phyloP scores from a whole-genome alignment of 345 rosid genomes.

The Kernera saxatilis region DNA sequence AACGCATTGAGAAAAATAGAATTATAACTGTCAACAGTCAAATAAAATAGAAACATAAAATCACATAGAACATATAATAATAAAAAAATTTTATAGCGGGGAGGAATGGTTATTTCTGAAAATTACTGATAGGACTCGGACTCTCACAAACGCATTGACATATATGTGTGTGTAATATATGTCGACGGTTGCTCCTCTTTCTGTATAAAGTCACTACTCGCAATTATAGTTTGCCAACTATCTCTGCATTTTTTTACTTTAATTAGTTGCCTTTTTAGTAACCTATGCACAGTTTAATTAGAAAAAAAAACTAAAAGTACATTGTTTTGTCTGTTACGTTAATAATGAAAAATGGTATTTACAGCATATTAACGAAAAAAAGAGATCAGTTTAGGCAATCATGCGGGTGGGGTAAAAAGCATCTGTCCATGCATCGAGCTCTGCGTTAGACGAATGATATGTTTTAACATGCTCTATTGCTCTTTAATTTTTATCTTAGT shows the following conservation, averaged over 20 bases:
- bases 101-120: background rate
- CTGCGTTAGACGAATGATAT: slow-evolving; percentile 18
- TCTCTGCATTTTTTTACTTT: background rate
- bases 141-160: background rate
- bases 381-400: slow-evolving; percentile 18
- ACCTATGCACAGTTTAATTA: slow-evolving; percentile 9
- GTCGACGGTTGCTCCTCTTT: background rate
- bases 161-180: background rate
- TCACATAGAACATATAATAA: background rate
- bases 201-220: slow-evolving; percentile 22
- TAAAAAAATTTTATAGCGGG: background rate
- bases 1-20: background rate
- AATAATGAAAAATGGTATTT: background rate
- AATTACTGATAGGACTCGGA: background rate
- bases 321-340: background rate
- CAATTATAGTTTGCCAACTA: slow-evolving; percentile 30
- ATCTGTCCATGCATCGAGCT: slow-evolving; percentile 30
- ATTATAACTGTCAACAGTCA: background rate
- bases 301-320: background rate
- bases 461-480: background rate
- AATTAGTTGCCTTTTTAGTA: slow-evolving; percentile 13
- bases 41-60: background rate
- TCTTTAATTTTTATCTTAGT: background rate
- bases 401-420: slow-evolving; percentile 26
- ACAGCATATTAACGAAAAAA: background rate